Evolutionary conservation across 352 stramenopile genomes (phyloP), one percentile per base, ranked within the genome.

Genomic region (Phytophthora cactorum): DNA sequence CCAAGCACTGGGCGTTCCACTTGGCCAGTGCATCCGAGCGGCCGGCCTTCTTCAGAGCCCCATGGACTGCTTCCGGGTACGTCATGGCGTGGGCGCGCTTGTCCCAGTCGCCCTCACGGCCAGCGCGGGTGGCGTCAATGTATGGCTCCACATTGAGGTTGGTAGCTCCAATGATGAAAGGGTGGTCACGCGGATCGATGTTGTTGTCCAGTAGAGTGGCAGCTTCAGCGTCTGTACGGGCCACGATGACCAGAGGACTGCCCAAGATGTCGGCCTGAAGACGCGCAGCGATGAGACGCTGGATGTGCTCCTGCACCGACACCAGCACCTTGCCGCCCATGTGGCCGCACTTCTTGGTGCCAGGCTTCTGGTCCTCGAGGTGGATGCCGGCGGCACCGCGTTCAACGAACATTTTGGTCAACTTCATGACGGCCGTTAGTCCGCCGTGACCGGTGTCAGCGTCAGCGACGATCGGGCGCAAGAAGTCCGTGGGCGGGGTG

Each of bases 271-370:
- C 97, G 25, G 93, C 93, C 60, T 98, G 96, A 34, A 99, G 83
- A 63, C 97, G 90, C 36, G 97, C 96, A 25, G 97, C 97, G 22
- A 98, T 97, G 12, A 99, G 82, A 27, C 97, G 93, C 86, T 99
- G 94, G 71, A 98, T 95, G 79, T 99, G 97, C 82, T 99, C 97
- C 74, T 98, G 88, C 11, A 97, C 98, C 22, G 95, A 97, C 22
- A 99, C 97, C 10, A 99, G 86, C 50, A 99, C 96, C 81, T 99
- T 99, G 51, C 97, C 97, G 31, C 97, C 96, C 96, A 99, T 99
- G 84, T 99, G 97, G 41, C 97, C 97, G 74, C 97, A 99, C 80
- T 99, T 99, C 82, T 99, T 99, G 1, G 96, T 99, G 67, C 97
- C 97, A 5, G 97, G 95, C 78, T 98, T 98, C 84, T 99, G 97